Evolutionary conservation across 2,329 filamentous ascomycete genomes (phyloP).

Genomic region (Colletotrichum tofieldiae): DNA sequence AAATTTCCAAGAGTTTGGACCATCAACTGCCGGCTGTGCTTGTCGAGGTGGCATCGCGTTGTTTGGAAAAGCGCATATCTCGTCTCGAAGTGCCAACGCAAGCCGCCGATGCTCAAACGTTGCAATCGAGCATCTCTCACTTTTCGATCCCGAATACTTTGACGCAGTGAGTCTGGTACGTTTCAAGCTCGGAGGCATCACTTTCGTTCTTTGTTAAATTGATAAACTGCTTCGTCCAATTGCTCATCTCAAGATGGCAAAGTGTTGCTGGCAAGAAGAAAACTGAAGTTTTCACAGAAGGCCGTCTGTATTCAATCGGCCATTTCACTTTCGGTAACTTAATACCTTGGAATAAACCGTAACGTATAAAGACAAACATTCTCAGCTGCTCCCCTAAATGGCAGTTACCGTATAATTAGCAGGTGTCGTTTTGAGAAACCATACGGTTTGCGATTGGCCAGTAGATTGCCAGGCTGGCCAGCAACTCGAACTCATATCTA

Average conservation of each 20-base stretch:
- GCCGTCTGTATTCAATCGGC: too few species aligned
- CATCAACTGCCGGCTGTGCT: constrained; percentile 26
- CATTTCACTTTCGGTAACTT: too few species aligned
- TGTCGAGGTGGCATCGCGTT: constrained; percentile 14
- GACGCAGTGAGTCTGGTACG: too few species aligned
- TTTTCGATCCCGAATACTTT: neutral
- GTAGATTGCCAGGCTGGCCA: too few species aligned
- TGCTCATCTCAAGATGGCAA: neutral
- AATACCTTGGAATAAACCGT: too few species aligned
- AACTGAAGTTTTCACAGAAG: too few species aligned
- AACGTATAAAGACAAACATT: too few species aligned
- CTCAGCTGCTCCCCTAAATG: too few species aligned
- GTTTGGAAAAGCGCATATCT: constrained; percentile 12
- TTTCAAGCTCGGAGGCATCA: neutral
- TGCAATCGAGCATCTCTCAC: neutral
- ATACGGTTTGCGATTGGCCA: too few species aligned
- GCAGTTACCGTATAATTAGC: too few species aligned
- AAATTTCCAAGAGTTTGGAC: constrained; percentile 45
- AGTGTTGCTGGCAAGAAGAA: neutral
- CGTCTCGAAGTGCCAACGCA: constrained; percentile 15
- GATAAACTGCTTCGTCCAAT: neutral
- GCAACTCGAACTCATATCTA: too few species aligned
- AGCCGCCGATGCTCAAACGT: neutral
- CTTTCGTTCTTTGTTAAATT: neutral
- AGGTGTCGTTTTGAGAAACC: too few species aligned